Evolutionary conservation across 2,329 filamentous ascomycete species (phyloP).

Genomic region (Neopestalotiopsis sp.): DNA sequence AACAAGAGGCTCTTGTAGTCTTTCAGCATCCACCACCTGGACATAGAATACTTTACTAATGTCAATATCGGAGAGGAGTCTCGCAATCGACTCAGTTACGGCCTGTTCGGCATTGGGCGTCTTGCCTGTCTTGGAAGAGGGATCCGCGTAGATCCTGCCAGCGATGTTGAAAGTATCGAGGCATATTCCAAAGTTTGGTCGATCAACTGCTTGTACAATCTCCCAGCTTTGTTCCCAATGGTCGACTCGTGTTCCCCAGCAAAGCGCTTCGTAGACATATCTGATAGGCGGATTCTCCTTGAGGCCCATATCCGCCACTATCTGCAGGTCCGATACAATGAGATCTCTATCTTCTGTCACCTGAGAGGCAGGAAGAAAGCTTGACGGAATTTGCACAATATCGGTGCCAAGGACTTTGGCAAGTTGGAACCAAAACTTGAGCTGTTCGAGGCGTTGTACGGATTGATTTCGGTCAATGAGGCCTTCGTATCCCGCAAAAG

Average conservation of each 20-base stretch:
- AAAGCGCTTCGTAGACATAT: slow-evolving; percentile 76
- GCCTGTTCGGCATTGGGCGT: slow-evolving; percentile 59
- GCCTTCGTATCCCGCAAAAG: slow-evolving; percentile 80
- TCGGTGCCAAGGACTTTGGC: slow-evolving; percentile 69
- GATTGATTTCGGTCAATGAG: slow-evolving; percentile 67
- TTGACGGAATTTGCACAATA: slow-evolving; percentile 76
- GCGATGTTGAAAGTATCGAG: slow-evolving; percentile 82
- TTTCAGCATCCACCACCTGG: slow-evolving; percentile 77
- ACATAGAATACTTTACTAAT: slow-evolving; percentile 74
- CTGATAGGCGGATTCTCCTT: slow-evolving; percentile 60
- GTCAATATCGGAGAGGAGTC: slow-evolving; percentile 61
- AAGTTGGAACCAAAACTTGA: slow-evolving; percentile 73
- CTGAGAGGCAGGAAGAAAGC: slow-evolving; percentile 60
- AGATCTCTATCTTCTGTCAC: slow-evolving; percentile 53
- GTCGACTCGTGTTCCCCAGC: slow-evolving; percentile 73
- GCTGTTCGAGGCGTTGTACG: slow-evolving; percentile 60
- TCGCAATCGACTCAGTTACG: slow-evolving; percentile 57
- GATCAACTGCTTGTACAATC: slow-evolving; percentile 66
- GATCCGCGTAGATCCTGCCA: slow-evolving; percentile 73
- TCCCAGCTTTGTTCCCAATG: slow-evolving; percentile 77
- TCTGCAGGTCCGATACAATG: slow-evolving; percentile 65
- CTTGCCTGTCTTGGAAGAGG: slow-evolving; percentile 55
- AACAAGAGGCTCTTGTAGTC: slow-evolving; percentile 60
- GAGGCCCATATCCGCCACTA: slow-evolving; percentile 71
- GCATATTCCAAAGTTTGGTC: slow-evolving; percentile 76